Evolutionary conservation across 345 rosid genomes (phyloP), one percentile per base, ranked within the genome.

Genomic region (Schrenkiella parvula): DNA sequence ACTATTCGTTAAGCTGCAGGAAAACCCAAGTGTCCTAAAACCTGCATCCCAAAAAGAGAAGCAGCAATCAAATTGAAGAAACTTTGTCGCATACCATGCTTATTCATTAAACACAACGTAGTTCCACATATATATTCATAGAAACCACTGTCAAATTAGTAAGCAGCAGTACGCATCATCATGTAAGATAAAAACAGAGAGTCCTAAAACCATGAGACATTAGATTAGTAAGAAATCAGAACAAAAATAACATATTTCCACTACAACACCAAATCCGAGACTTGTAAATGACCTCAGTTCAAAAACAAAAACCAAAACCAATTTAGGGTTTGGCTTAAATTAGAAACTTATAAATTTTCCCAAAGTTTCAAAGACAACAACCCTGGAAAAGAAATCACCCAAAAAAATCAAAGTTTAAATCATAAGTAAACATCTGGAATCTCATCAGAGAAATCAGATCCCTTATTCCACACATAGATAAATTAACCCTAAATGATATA

Each of bases 1-100:
- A 68, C 64, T 72, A 79, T 31, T 43, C 59, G 71, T 64, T 76
- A 68, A 72, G 78, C 77, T 38, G 64, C 65, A 61, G 61, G 21
- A 47, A 44, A 60, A 56, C 76, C 35, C 46, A 61, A 59, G 62
- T 76, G 47, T 56, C 71, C 47, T 65, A 68, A 58, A 77, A 78
- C 87, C 89, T 88, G 91, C 89, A 69, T 31, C 75, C 78, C 35
- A 78, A 60, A 70, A 69, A 68, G 66, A 34, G 23, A 76, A 54
- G 48, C 62, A 22, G 31, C 38, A 7, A 60, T 80, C 68, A 68
- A 43, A 46, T 6, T 34, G 18, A 39, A 35, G 70, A 44, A n/a
- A 48, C 28, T 42, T 42, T 8, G 23, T 14, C 42, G 8, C 23
- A 52, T 0, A 8, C 15, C 9, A 25, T 22, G 15, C 11, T 6